Percentiles rank a stretch among this genome's conserved stretches.
Conservation (phyloP, 768 basidiomycete species). For the Calvatia gigantea region DNA sequence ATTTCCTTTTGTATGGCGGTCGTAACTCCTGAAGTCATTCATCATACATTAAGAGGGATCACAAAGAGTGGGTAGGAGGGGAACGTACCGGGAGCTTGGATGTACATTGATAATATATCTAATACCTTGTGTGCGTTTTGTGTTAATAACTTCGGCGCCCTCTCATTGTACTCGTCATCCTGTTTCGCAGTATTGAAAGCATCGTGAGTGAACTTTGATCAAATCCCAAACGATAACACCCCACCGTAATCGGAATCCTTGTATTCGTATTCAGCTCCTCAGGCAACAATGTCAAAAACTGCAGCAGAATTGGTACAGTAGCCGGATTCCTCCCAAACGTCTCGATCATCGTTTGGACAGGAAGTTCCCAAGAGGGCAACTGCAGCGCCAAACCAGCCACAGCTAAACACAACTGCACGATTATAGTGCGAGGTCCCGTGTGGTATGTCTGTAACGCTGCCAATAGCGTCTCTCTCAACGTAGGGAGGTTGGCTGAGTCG, state of each 20-base stretch:
- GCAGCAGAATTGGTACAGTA: slow-evolving; percentile 79
- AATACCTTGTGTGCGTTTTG: slow-evolving; percentile 70
- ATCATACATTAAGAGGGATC: not conserved
- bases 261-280: slow-evolving; percentile 85
- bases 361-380: slow-evolving; percentile 79
- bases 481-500: slow-evolving; percentile 60
- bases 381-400: slow-evolving; percentile 90
- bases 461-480: slow-evolving; percentile 87
- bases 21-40: slow-evolving; percentile 68
- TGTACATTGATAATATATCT: slow-evolving; percentile 81
- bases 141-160: slow-evolving; percentile 59
- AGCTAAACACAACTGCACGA: slow-evolving; percentile 88
- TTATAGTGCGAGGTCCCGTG: slow-evolving; percentile 75
- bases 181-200: slow-evolving; percentile 22
- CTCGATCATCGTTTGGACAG: slow-evolving; percentile 79
- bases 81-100: slow-evolving; percentile 76
- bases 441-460: slow-evolving; percentile 70
- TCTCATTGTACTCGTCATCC: slow-evolving; percentile 74
- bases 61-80: not conserved
- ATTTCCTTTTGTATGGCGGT: slow-evolving; percentile 72
- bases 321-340: slow-evolving; percentile 80
- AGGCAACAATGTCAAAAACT: slow-evolving; percentile 88
- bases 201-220: slow-evolving; percentile 3
- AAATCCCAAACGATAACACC: slow-evolving; percentile 27
- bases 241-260: slow-evolving; percentile 85